Evolutionary conservation across 1,284 basidiomycete species (phyloP).

Genomic region (Irpex sp.): DNA sequence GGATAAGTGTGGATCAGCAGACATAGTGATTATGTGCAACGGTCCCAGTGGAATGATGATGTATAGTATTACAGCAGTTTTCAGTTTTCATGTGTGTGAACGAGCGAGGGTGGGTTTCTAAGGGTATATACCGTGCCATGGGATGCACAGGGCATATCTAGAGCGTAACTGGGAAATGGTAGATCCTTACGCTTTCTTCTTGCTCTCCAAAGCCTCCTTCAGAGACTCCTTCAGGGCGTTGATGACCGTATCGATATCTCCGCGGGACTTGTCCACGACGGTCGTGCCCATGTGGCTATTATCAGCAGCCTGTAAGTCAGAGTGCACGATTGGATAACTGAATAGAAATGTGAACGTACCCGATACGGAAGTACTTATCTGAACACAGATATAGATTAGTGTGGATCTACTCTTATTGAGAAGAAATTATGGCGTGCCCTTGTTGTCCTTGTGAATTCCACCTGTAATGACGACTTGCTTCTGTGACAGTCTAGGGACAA

Average conservation of each 20-base stretch:
- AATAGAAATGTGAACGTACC: slow-evolving; percentile 34
- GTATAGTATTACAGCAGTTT: slow-evolving; percentile 7
- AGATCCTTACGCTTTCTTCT: slow-evolving; percentile 26
- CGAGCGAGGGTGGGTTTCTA: slow-evolving; percentile 9
- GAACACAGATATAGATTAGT: slow-evolving; percentile 7
- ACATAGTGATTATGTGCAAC: too few relatives aligned
- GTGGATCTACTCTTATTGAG: slow-evolving; percentile 8
- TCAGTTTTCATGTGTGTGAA: neutral
- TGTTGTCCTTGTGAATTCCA: slow-evolving; percentile 84
- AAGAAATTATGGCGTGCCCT: slow-evolving; percentile 49
- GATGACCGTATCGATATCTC: slow-evolving; percentile 76
- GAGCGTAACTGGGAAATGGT: neutral
- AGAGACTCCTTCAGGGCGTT: slow-evolving; percentile 58
- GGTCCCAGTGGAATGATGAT: neutral
- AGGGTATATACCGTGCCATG: slow-evolving; percentile 10
- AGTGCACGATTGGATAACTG: slow-evolving; percentile 16
- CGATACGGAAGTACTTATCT: slow-evolving; percentile 81
- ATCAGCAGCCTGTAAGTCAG: slow-evolving; percentile 12
- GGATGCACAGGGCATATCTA: slow-evolving; percentile 10
- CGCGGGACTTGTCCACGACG: slow-evolving; percentile 62
- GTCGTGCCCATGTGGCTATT: slow-evolving; percentile 89
- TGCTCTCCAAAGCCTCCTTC: slow-evolving; percentile 41
- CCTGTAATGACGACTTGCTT: slow-evolving; percentile 83
- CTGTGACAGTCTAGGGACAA: slow-evolving; percentile 65
- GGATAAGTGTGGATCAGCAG: too few relatives aligned